Conservation (phyloP, 768 basidiomycete genomes). For the Trametes coccinea region DNA sequence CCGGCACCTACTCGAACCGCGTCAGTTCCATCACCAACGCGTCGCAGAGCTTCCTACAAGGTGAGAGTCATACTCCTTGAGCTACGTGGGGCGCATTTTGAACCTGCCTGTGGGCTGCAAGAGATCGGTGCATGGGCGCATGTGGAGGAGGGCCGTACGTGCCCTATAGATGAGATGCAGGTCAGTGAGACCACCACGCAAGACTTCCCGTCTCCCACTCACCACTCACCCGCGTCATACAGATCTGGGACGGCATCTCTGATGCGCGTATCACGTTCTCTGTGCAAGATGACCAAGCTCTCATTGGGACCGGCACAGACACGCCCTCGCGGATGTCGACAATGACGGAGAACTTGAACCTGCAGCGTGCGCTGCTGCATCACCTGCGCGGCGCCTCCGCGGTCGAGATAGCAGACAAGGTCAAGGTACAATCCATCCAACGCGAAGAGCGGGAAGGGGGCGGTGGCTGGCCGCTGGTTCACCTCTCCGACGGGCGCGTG, state of each 20-base stretch:
- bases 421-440: constrained; percentile 72
- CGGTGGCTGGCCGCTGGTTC: constrained; percentile 80
- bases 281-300: constrained; percentile 33
- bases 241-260: constrained; percentile 94
- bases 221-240: not conserved
- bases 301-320: constrained; percentile 37
- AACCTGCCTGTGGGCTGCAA: constrained; percentile 31
- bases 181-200: constrained; percentile 38
- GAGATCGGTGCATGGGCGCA: constrained; percentile 85
- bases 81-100: too few relatives aligned
- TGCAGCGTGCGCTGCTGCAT: constrained; percentile 81
- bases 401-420: constrained; percentile 68
- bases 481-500: constrained; percentile 64
- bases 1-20: constrained; percentile 71
- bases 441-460: constrained; percentile 48
- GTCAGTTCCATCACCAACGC: constrained; percentile 84
- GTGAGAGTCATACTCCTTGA: constrained; percentile 38
- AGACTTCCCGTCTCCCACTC: not conserved
- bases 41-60: constrained; percentile 65
- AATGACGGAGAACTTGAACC: constrained; percentile 89
- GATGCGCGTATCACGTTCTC: constrained; percentile 76
- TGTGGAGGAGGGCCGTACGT: constrained; percentile 67
- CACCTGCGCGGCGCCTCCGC: constrained; percentile 53
- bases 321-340: constrained; percentile 64
- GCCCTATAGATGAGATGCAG: constrained; percentile 83